Evolutionary conservation across 495 filamentous ascomycete species (phyloP).

Genomic region (Penicillium angulare): DNA sequence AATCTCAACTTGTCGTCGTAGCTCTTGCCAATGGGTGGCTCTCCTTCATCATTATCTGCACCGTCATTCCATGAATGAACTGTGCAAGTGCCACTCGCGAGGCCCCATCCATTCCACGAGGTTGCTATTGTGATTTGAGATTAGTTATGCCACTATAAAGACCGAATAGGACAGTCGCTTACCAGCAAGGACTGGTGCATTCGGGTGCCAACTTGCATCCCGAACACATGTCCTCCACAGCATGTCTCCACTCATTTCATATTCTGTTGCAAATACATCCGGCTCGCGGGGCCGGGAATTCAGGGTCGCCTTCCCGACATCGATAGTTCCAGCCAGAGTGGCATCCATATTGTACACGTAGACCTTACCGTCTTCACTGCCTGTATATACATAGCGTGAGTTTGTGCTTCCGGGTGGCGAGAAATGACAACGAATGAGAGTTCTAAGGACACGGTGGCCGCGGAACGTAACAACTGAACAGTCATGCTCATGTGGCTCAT

Average conservation of each 20-base stretch:
- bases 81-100: constrained; percentile 69
- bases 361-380: constrained; percentile 82
- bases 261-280: constrained; percentile 35
- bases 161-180: constrained; percentile 19
- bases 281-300: constrained; percentile 56
- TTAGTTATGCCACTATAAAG: constrained; percentile 11
- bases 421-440: constrained; percentile 94
- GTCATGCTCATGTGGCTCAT: constrained; percentile 77
- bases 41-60: constrained; percentile 60
- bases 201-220: constrained; percentile 95
- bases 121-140: constrained; percentile 56
- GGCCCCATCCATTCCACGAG: constrained; percentile 72
- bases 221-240: constrained; percentile 80
- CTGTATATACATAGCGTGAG: constrained; percentile 89
- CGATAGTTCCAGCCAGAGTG: constrained; percentile 75
- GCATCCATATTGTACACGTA: constrained; percentile 94
- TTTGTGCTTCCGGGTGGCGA: constrained; percentile 85
- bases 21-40: constrained; percentile 56
- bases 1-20: constrained; percentile 55
- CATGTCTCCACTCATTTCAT: constrained; percentile 39
- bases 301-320: constrained; percentile 67
- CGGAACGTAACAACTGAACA: constrained; percentile 91
- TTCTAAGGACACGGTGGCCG: constrained; percentile 83
- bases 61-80: constrained; percentile 74
- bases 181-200: constrained; percentile 86